A percentile compares a stretch with the other conserved stretches of the same genome.
Evolutionary conservation across 257 asterid genomes (phyloP).

Genomic region (Orobanche coerulescens): DNA sequence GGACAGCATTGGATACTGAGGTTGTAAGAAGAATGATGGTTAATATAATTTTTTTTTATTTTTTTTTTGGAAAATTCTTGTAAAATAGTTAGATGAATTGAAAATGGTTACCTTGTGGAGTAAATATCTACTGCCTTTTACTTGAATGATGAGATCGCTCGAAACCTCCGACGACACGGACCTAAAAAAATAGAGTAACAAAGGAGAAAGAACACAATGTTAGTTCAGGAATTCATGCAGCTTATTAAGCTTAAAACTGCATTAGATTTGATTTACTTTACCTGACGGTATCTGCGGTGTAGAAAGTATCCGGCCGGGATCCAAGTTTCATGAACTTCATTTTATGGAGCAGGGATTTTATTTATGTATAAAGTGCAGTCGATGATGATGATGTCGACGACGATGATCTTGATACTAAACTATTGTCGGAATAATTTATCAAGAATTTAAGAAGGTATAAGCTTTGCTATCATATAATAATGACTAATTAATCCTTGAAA

Average conservation of each 20-base stretch:
- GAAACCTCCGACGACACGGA: constrained; percentile 82
- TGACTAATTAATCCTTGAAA: constrained; percentile 1
- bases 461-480: too few relatives aligned
- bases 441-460: too few relatives aligned
- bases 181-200: constrained; percentile 35
- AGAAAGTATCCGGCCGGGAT: constrained; percentile 73
- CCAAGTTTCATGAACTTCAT: constrained; percentile 98
- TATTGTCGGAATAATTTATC: too few relatives aligned
- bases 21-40: background rate
- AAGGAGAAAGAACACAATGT: too few relatives aligned
- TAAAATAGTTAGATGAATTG: background rate
- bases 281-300: constrained; percentile 68
- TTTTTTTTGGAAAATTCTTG: background rate
- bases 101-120: constrained; percentile 95
- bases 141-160: constrained; percentile 76
- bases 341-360: constrained; percentile 18
- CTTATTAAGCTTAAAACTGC: too few relatives aligned
- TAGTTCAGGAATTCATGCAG: too few relatives aligned
- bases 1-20: constrained; percentile 88
- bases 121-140: constrained; percentile 61
- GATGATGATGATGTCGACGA: too few relatives aligned
- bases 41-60: background rate
- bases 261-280: constrained; percentile 9
- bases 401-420: too few relatives aligned
- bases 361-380: too few relatives aligned